Percentiles rank a stretch among this genome's conserved stretches.
These are phyloP conservation scores for Withania somnifera DNA, from an alignment of 305 asterid species.

Conservation along the genomic window DNA sequence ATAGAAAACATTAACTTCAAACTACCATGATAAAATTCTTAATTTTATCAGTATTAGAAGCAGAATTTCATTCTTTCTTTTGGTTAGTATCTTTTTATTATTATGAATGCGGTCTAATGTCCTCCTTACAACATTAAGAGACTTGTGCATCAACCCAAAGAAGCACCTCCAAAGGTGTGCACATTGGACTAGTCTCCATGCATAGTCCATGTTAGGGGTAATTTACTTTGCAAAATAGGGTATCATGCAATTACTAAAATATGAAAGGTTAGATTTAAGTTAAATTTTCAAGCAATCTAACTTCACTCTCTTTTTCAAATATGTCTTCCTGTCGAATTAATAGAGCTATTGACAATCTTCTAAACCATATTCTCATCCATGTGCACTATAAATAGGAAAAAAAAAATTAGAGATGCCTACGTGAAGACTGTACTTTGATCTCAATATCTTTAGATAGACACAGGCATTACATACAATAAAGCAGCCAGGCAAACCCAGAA, in stretches of 20 bases:
- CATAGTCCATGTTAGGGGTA: not conserved
- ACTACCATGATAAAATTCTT: too few species aligned
- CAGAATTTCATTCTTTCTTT: not conserved
- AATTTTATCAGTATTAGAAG: too few species aligned
- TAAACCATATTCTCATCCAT: not conserved
- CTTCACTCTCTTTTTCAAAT: not conserved
- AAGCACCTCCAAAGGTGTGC: not conserved
- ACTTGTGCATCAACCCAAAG: not conserved
- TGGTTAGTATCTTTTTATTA: not conserved
- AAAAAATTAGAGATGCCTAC: slow-evolving; percentile 27
- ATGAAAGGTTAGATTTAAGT: not conserved
- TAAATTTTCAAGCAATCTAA: not conserved
- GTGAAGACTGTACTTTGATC: slow-evolving; percentile 77
- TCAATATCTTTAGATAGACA: slow-evolving; percentile 59
- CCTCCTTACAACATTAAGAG: not conserved
- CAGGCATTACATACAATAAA: slow-evolving; percentile 79
- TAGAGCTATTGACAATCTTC: not conserved
- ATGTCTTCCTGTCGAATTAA: not conserved
- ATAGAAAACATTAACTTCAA: too few species aligned
- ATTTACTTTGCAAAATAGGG: not conserved
- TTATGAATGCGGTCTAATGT: not conserved
- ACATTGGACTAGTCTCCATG: not conserved
- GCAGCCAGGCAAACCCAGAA: slow-evolving; percentile 87
- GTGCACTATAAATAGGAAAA: not conserved
- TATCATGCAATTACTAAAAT: not conserved